Base-by-base conservation (phyloP, 2,329 filamentous ascomycete genomes). In the Coniochaeta hoffmannii region DNA sequence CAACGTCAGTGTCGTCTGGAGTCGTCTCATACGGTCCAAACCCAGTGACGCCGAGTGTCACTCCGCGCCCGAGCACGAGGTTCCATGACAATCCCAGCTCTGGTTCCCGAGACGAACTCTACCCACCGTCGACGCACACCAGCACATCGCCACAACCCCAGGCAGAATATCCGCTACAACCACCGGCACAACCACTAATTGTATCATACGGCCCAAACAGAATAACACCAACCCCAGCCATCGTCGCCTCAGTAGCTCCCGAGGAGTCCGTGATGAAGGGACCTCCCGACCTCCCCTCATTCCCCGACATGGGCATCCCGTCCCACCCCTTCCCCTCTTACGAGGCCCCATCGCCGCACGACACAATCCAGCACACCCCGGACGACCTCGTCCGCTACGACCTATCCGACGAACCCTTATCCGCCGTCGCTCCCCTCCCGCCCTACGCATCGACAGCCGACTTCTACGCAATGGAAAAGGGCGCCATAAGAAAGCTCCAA, bases 11-110 rank as follows among this genome's bases (percentile, higher is more conserved):
- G 2, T 2, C 28, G 15, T 51, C 49, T 32, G 26, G 28, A 14
- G 57, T 66, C 22, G 59, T 63, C 30, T 66, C 64, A 0, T 66
- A 66, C 44, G 64, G 64, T 10, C 64, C 64, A 2, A 66, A 66
- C 53, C 58, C 54, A 2, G 62, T 66, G 8, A 66, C 63, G 1
- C 64, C 63, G 5, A 66, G 8, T 22, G 53, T 36, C 36, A 35
- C 14, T 5, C 49, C 49, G 22, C 36, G 53, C 49, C 46, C 30
- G 46, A 53, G 38, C 49, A 50, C 50, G 46, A 59, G 14, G 50
- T 53, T 19, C 28, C 53, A 15, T 34, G 55, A 50, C 12, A n/a
- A n/a, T 50, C 57, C 11, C 57, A 59, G 36, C 55, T 58, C 1
- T 56, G 58, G n/a, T 60, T 59, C 44, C 60, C 61, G 2, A 61